A percentile compares a stretch with the other conserved stretches of the same genome.
Conservation (phyloP, 2,329 filamentous ascomycete genomes). For the Exophiala sp. region DNA sequence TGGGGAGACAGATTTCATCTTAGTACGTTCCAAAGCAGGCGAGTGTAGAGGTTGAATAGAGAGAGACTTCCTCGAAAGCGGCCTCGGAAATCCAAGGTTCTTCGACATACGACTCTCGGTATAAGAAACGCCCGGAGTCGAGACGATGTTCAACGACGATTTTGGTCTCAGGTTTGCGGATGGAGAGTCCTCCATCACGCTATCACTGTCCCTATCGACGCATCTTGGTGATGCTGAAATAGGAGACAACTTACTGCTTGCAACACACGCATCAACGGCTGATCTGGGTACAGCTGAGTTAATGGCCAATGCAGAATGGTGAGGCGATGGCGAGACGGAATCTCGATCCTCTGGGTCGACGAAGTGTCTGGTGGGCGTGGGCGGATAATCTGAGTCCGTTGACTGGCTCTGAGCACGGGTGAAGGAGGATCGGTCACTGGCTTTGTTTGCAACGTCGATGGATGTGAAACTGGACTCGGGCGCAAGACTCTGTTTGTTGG, state of each 20-base stretch:
- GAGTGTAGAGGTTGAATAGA: slow-evolving; percentile 27
- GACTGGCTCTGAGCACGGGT: slow-evolving; percentile 55
- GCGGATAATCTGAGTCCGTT: slow-evolving; percentile 73
- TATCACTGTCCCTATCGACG: slow-evolving; percentile 34
- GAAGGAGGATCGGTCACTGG: slow-evolving; percentile 56
- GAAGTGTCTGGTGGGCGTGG: slow-evolving; percentile 78
- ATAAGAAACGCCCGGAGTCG: slow-evolving; percentile 33
- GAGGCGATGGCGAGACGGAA: slow-evolving; percentile 28
- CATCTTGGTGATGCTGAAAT: slow-evolving; percentile 30
- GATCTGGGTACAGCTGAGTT: slow-evolving; percentile 24
- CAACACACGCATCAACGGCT: slow-evolving; percentile 20
- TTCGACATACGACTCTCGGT: slow-evolving; percentile 39
- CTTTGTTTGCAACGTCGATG: slow-evolving; percentile 71
- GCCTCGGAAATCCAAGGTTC: slow-evolving; percentile 40
- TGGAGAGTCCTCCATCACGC: slow-evolving; percentile 33
- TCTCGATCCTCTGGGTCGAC: slow-evolving; percentile 12
- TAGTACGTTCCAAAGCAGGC: slow-evolving; percentile 50
- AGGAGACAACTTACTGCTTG: slow-evolving; percentile 38
- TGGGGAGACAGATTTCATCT: slow-evolving; percentile 50
- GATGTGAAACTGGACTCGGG: slow-evolving; percentile 72
- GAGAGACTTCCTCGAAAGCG: slow-evolving; percentile 38
- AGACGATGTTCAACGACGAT: slow-evolving; percentile 34
- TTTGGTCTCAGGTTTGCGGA: slow-evolving; percentile 31
- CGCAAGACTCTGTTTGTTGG: slow-evolving; percentile 47
- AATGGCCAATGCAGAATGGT: slow-evolving; percentile 23